phyloP scores from a whole-genome alignment of 2,329 filamentous ascomycete species.

The Chalara sp. region DNA sequence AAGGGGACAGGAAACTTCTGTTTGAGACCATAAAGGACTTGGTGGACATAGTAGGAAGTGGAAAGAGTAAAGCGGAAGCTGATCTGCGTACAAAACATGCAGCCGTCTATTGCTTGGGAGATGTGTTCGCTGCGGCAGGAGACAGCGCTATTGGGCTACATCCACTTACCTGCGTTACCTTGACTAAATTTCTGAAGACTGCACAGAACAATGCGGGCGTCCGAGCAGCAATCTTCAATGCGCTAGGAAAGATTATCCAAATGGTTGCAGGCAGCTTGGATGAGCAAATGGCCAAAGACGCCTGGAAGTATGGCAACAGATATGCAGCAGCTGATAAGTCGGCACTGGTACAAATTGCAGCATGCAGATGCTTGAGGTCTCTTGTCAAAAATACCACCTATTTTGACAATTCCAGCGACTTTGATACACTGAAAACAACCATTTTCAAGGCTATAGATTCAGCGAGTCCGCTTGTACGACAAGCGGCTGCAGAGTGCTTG shows the following conservation, averaged over 20 bases:
- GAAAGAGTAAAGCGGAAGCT: slow-evolving; percentile 68
- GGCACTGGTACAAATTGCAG: slow-evolving; percentile 68
- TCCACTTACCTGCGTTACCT: slow-evolving; percentile 61
- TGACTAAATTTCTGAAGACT: slow-evolving; percentile 74
- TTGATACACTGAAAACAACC: slow-evolving; percentile 76
- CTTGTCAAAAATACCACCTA: slow-evolving; percentile 67
- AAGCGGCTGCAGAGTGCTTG: slow-evolving; percentile 80
- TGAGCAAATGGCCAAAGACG: slow-evolving; percentile 76
- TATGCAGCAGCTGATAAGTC: slow-evolving; percentile 76
- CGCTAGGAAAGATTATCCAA: slow-evolving; percentile 67
- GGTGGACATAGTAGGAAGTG: slow-evolving; percentile 61
- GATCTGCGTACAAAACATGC: slow-evolving; percentile 80
- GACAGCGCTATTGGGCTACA: slow-evolving; percentile 87
- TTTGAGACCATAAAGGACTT: slow-evolving; percentile 95
- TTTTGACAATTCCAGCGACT: slow-evolving; percentile 84
- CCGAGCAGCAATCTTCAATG: slow-evolving; percentile 68
- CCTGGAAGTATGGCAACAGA: slow-evolving; percentile 86
- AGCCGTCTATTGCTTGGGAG: slow-evolving; percentile 77
- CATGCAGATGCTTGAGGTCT: slow-evolving; percentile 72
- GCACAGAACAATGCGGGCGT: slow-evolving; percentile 76
- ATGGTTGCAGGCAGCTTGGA: slow-evolving; percentile 76
- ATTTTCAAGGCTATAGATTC: slow-evolving; percentile 86
- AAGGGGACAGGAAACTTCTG: slow-evolving; percentile 83
- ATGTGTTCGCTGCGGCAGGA: slow-evolving; percentile 85
- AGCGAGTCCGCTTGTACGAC: slow-evolving; percentile 64